Base-by-base conservation (phyloP, 495 filamentous ascomycete genomes). In the Penicillium verhagenii region DNA sequence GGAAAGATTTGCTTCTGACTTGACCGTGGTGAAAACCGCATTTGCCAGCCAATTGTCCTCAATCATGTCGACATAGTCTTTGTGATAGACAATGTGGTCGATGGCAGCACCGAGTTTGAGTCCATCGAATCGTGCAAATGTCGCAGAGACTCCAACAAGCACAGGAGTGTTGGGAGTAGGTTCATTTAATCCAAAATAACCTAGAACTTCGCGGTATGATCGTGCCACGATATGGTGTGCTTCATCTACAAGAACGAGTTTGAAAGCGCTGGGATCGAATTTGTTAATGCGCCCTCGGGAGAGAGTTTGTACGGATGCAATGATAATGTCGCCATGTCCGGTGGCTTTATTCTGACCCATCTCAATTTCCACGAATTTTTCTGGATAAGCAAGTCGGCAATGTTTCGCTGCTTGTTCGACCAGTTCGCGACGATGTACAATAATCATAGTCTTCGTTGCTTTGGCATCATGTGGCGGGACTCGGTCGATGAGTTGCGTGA, bases 21-120 rank as follows among this genome's bases (percentile, higher is more conserved):
- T 79, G 29, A 97, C 92, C 0, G 94, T 99, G 0, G 94, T 97
- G 69, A 99, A 99, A 13, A 92, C 74, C 4, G 93, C 90, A 62
- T 94, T 79, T 1, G 91, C 82, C 24, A 99, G 79, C 82, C 82
- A 86, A 29, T 92, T 89, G 18, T 95, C 90, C 23, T 81, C 82
- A 52, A 97, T 97, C 92, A 97, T 96, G 58, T 97, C 92, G 50
- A 97, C 80, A 60, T 95, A 98, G 65, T 96, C 92, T 65, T 89
- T 96, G 72, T 97, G 95, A 60, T 96, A 99, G 23, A 97, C 95
- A 51, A 99, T 93, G 55, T 96, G 88, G 59, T 97, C 94, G 56
- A 99, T 89, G 14, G 89, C 92, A 31, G 89, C 82, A 4, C 92
- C 93, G 1, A 99, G 75, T 43, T 81, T 82, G n/a, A 96, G 73